phyloP scores from a whole-genome alignment of 345 rosid genomes.

The Citrus medica region DNA sequence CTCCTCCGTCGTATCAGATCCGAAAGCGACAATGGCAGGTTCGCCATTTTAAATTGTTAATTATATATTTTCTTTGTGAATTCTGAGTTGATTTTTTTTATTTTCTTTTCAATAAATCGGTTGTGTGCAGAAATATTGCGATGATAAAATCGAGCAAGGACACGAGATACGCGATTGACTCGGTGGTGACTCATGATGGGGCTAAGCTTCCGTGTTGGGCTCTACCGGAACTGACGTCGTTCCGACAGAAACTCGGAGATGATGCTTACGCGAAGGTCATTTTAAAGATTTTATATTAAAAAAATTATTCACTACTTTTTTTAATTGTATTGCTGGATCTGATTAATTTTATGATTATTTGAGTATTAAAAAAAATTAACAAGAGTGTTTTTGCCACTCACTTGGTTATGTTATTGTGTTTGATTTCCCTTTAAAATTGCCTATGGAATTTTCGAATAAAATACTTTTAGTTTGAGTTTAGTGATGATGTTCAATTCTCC shows the following conservation, averaged over 20 bases:
- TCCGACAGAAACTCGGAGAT: constrained; percentile 40
- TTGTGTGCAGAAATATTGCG: constrained; percentile 51
- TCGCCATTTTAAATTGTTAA: too few species aligned
- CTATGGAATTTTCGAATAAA: too few species aligned
- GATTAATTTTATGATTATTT: too few species aligned
- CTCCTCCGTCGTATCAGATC: constrained; percentile 85
- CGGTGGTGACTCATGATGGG: constrained; percentile 83
- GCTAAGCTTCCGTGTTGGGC: constrained; percentile 80
- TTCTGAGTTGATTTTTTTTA: neutral
- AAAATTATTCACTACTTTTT: too few species aligned
- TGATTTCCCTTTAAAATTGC: too few species aligned
- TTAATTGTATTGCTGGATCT: neutral
- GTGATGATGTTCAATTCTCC: too few species aligned
- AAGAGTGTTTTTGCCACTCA: too few species aligned
- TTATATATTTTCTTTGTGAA: too few species aligned
- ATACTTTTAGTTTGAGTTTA: too few species aligned
- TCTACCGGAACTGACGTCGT: constrained; percentile 65
- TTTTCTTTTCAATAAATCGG: neutral
- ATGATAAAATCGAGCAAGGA: constrained; percentile 82
- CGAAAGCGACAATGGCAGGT: constrained; percentile 65
- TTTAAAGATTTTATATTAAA: too few species aligned
- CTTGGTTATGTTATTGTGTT: too few species aligned
- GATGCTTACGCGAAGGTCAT: constrained; percentile 66
- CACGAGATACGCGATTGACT: constrained; percentile 67
- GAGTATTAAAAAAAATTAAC: too few species aligned